Conservation (phyloP, 371 early-diverging fungal genomes). For the Circinella umbellata region DNA sequence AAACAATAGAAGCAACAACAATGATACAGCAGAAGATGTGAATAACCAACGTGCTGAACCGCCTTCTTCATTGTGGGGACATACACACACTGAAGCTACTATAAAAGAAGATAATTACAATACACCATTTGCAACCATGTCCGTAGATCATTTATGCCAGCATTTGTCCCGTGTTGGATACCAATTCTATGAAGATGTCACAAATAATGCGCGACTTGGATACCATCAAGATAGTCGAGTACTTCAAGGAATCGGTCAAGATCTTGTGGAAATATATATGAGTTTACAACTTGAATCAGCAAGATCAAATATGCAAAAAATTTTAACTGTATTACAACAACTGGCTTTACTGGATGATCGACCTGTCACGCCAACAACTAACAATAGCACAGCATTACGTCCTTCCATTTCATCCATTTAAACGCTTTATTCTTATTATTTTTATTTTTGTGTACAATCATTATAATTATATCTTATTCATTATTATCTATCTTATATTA, state of each 20-base stretch:
- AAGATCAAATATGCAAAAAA: conserved; percentile 18
- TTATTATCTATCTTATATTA: not conserved
- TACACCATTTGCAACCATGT: conserved; percentile 24
- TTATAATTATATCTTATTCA: too few relatives aligned
- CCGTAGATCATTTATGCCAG: conserved; percentile 18
- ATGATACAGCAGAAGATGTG: conserved; percentile 6
- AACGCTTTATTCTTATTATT: conserved; percentile 3
- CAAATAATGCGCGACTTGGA: conserved; percentile 16
- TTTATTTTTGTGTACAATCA: not conserved
- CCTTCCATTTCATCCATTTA: conserved; percentile 13
- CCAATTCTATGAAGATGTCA: conserved; percentile 30
- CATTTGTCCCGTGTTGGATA: conserved; percentile 26
- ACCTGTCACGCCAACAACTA: conserved; percentile 1
- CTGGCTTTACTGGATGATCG: conserved; percentile 7
- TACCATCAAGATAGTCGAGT: conserved; percentile 26
- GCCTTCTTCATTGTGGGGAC: conserved; percentile 2
- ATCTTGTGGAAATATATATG: conserved; percentile 26
- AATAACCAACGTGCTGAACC: conserved; percentile 10
- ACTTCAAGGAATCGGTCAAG: conserved; percentile 26
- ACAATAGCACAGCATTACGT: not conserved
- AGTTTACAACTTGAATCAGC: conserved; percentile 21
- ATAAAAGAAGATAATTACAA: not conserved
- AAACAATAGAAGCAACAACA: not conserved
- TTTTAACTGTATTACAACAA: conserved; percentile 16
- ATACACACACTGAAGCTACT: not conserved